These are phyloP conservation scores for Arthrinium phaeospermum DNA, from an alignment of 2,329 filamentous ascomycete species.

Conservation along the genomic window DNA sequence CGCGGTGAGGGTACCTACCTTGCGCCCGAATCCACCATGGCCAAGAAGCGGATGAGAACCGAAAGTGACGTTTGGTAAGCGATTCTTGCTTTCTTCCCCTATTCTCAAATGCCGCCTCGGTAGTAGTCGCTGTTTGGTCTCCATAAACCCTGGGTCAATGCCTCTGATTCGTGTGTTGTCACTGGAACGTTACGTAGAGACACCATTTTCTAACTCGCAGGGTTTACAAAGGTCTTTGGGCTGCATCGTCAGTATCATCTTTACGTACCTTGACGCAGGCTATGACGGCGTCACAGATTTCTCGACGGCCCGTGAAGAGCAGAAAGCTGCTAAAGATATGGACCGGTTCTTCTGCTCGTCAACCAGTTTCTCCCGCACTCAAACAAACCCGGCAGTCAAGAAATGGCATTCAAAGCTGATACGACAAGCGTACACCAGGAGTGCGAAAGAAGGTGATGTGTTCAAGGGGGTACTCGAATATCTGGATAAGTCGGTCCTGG, in stretches of 20 bases:
- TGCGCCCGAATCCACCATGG: slow-evolving; percentile 40
- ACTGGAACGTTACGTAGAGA: background rate
- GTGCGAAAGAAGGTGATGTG: slow-evolving; percentile 2
- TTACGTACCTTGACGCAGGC: slow-evolving; percentile 44
- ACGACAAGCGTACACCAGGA: background rate
- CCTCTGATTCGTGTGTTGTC: background rate
- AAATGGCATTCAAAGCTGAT: slow-evolving; percentile 6
- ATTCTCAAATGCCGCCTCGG: background rate
- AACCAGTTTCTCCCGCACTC: background rate
- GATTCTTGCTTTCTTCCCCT: background rate
- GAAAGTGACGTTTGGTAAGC: slow-evolving; percentile 45
- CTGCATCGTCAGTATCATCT: slow-evolving; percentile 45
- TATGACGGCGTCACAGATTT: slow-evolving; percentile 30
- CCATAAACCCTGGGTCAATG: background rate
- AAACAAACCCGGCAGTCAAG: slow-evolving; percentile 4
- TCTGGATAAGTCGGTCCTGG: slow-evolving; percentile 7
- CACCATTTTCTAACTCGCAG: background rate
- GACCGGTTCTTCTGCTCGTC: slow-evolving; percentile 14
- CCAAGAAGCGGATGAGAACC: slow-evolving; percentile 37
- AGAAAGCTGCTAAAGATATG: background rate
- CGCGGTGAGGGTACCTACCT: slow-evolving; percentile 44
- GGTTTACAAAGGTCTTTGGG: slow-evolving; percentile 39
- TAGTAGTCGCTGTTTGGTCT: background rate
- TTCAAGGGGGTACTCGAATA: slow-evolving; percentile 14
- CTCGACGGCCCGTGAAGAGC: background rate